Base-by-base conservation (phyloP, 2,329 filamentous ascomycete genomes). In the Hirsutella rhossiliensis region DNA sequence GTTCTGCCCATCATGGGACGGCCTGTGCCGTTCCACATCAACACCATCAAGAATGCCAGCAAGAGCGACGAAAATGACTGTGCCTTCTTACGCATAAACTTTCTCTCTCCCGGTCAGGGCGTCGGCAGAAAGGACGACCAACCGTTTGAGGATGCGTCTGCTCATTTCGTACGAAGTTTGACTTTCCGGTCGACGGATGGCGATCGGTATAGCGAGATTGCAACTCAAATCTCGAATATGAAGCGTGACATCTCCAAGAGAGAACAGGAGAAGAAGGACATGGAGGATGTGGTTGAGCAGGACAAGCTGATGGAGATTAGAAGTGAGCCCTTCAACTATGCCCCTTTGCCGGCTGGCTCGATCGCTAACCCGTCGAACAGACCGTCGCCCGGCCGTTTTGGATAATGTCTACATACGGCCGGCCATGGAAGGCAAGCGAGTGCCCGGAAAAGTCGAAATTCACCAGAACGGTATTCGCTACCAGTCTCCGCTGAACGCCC, bases 391-490 rank as follows among this genome's bases (percentile, higher is more conserved):
- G 30, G 79, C 84, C 52, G 84, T 90, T 48, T 75, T 98, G 56
- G 87, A 94, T 48, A 92, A 96, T 60, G 87, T 98, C 54, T 98
- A 90, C 62, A 86, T 98, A 52, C 86, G 92, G 45, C 92, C 92
- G 41, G 87, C 88, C 1, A 82, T 97, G 72, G 92, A 98, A 64
- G 89, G 89, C 56, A 98, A 98, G 68, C 87, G 92, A 56, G 87
- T 98, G 28, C 86, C 92, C 38, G 92, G 92, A 57, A 88, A 92
- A 60, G 82, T 98, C 34, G 90, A 97, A 65, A 96, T 98, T 42
- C 92, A 98, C 65, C 89, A 97, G 58, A 98, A 98, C 56, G 92
- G 92, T 89, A 84, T 98, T 46, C 86, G 92, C 48, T 98, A 98
- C 63, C 75, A 90, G 68, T 85, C 87, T 43, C 79, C 85, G 43